Conservation (phyloP, 192 early-diverging fungal species). For the Neocallimastix lanati region DNA sequence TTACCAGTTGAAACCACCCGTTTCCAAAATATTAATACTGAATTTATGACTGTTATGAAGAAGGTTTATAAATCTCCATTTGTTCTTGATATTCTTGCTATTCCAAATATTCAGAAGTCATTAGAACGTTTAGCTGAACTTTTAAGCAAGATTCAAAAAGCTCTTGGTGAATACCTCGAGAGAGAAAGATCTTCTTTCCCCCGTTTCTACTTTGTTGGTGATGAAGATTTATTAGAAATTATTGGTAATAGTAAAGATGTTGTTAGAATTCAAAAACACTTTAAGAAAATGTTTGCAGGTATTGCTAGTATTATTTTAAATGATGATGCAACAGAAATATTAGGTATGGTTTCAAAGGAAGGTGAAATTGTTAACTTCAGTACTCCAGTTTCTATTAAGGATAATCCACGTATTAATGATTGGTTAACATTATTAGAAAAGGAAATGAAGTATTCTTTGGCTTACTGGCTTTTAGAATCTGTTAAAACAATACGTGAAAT, state of each 20-base stretch:
- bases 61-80: constrained; percentile 97
- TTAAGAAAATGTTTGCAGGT: constrained; percentile 99
- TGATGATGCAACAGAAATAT: constrained; percentile 55
- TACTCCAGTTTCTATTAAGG: constrained; percentile 53
- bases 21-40: constrained; percentile 92
- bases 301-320: constrained; percentile 62
- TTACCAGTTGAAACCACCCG: constrained; percentile 88
- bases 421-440: constrained; percentile 88
- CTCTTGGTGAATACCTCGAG: constrained; percentile 96
- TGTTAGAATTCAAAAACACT: constrained; percentile 87
- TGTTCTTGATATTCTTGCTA: constrained; percentile 81
- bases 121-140: constrained; percentile 86
- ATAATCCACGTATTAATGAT: constrained; percentile 86
- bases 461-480: constrained; percentile 50
- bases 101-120: constrained; percentile 86
- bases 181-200: constrained; percentile 91
- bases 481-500: constrained; percentile 22
- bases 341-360: constrained; percentile 79
- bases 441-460: constrained; percentile 81
- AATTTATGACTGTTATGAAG: constrained; percentile 97
- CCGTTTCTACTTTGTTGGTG: constrained; percentile 99
- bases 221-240: constrained; percentile 99
- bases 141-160: constrained; percentile 90
- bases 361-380: constrained; percentile 76
- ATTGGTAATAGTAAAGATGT: constrained; percentile 97